Evolutionary conservation across 225 moss, liverwort and hornwort species (phyloP).

Genomic region (Asterella californica): DNA sequence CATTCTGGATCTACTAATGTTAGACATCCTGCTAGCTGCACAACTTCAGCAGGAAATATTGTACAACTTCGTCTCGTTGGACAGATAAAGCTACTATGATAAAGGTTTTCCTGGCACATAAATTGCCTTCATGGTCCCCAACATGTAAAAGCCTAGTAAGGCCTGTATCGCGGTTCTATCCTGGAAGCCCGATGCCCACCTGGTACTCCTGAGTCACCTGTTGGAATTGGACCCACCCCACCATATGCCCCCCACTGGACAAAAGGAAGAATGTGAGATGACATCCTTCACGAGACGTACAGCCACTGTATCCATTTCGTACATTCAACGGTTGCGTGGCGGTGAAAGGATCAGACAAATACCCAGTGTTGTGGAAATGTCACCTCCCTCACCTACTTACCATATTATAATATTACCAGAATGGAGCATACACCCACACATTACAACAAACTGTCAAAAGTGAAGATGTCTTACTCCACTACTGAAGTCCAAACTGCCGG

Average conservation of each 20-base stretch:
- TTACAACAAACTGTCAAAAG: slow-evolving; percentile 3
- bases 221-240: slow-evolving; percentile 57
- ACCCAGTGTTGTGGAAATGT: not conserved
- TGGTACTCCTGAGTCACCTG: slow-evolving; percentile 60
- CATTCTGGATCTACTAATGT: slow-evolving; percentile 15
- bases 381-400: not conserved
- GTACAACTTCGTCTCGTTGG: slow-evolving; percentile 17
- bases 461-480: slow-evolving; percentile 47
- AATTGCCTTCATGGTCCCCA: slow-evolving; percentile 7
- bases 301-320: not conserved
- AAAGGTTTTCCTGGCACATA: slow-evolving; percentile 2
- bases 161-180: slow-evolving; percentile 88
- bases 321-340: not conserved
- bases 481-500: slow-evolving; percentile 71
- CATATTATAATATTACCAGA: not conserved
- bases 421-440: not conserved
- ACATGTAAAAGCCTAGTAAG: slow-evolving; percentile 48
- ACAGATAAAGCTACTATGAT: not conserved
- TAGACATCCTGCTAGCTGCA: slow-evolving; percentile 2
- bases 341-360: not conserved
- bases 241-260: slow-evolving; percentile 82
- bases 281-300: not conserved
- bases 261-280: slow-evolving; percentile 12
- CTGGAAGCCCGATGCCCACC: slow-evolving; percentile 81
- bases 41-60: slow-evolving; percentile 16